Evolutionary conservation across 179 eudicot species (phyloP).

Genomic region (Vitellaria paradoxa): DNA sequence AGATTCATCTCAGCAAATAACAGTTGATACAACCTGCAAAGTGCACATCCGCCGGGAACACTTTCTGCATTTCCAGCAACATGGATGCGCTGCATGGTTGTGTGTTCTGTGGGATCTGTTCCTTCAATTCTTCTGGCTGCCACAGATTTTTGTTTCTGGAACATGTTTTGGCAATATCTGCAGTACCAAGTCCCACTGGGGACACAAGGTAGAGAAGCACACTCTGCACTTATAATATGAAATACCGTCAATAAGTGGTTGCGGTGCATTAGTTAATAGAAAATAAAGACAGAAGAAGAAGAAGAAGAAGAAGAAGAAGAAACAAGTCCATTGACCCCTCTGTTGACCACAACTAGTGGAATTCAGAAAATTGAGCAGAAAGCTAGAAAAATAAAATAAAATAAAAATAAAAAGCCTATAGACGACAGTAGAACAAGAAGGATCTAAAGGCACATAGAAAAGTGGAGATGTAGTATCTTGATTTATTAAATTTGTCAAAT

Average conservation of each 20-base stretch:
- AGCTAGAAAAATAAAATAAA: background rate
- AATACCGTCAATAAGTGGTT: background rate
- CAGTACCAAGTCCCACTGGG: constrained; percentile 93
- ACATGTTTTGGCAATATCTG: constrained; percentile 73
- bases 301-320: too few relatives aligned
- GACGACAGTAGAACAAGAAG: background rate
- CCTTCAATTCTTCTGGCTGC: constrained; percentile 94
- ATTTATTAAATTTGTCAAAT: background rate
- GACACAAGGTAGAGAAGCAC: constrained; percentile 59
- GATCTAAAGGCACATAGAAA: background rate
- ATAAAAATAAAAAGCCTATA: background rate
- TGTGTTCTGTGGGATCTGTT: constrained; percentile 74
- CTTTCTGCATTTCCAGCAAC: constrained; percentile 57
- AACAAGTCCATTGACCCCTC: too few relatives aligned
- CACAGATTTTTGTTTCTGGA: constrained; percentile 70
- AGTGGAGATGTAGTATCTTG: background rate
- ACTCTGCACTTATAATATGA: constrained; percentile 44
- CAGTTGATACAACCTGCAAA: constrained; percentile 66
- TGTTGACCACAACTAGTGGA: too few relatives aligned
- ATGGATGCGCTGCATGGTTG: constrained; percentile 71
- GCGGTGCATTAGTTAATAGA: too few relatives aligned
- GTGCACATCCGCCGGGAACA: constrained; percentile 65
- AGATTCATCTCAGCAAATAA: background rate
- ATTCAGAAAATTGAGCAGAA: background rate
- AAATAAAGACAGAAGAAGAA: too few relatives aligned